Percentiles rank a stretch among this genome's conserved stretches.
These are phyloP conservation scores for Dactylellina drechsleri DNA, from an alignment of 2,329 filamentous ascomycete genomes.

Conservation along the genomic window DNA sequence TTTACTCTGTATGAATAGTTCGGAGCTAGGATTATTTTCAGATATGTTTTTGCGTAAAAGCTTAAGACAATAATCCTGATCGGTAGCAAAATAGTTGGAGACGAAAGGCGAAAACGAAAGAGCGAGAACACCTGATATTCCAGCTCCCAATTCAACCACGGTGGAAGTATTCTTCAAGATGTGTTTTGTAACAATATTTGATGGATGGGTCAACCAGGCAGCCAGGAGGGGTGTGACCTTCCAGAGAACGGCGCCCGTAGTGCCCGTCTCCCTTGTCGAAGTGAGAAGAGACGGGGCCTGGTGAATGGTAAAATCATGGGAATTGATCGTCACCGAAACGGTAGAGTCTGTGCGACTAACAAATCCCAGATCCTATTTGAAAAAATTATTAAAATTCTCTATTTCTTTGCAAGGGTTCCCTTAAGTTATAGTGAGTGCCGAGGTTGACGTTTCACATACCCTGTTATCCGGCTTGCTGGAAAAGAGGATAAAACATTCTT, in stretches of 20 bases:
- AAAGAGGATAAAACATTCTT: conserved; percentile 90
- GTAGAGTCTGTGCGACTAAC: conserved; percentile 75
- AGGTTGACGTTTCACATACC: conserved; percentile 22
- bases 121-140: conserved; percentile 82
- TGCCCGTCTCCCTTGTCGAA: conserved; percentile 77
- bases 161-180: conserved; percentile 69
- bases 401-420: no score
- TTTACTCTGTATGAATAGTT: conserved; percentile 9
- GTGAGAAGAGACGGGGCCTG: conserved; percentile 86
- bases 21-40: conserved; percentile 65
- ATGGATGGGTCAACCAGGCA: conserved; percentile 75
- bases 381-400: background rate
- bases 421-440: background rate
- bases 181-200: conserved; percentile 72
- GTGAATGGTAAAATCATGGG: conserved; percentile 76
- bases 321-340: conserved; percentile 75
- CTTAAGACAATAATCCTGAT: conserved; percentile 84
- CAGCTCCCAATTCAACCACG: conserved; percentile 86
- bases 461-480: conserved; percentile 62
- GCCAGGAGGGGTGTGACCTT: conserved; percentile 86
- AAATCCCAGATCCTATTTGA: conserved; percentile 78
- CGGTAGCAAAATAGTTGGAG: conserved; percentile 80
- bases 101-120: conserved; percentile 70
- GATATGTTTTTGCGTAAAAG: conserved; percentile 79
- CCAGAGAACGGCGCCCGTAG: conserved; percentile 85